These are phyloP conservation scores for Zoysia pacifica DNA, from an alignment of 176 grass and related monocot species.

Conservation along the genomic window DNA sequence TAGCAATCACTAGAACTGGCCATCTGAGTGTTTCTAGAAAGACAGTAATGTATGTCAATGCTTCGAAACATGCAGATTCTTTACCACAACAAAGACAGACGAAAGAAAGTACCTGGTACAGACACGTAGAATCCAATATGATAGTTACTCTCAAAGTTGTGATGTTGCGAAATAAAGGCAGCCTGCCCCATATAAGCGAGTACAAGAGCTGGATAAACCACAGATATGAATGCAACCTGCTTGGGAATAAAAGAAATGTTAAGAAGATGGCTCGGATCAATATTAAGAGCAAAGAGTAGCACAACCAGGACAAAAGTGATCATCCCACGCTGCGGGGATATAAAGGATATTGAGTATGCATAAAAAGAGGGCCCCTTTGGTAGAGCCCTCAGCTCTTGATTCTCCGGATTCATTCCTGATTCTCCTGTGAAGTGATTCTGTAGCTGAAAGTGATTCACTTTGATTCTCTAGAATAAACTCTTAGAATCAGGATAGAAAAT, in stretches of 20 bases:
- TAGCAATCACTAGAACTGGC: slow-evolving; percentile 91
- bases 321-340: neutral
- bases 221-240: slow-evolving; percentile 81
- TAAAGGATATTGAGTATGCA: neutral
- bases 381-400: no score
- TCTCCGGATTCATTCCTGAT: no score
- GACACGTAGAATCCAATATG: slow-evolving; percentile 98
- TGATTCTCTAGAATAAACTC: no score
- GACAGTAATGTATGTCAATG: slow-evolving; percentile 28
- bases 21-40: slow-evolving; percentile 89
- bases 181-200: slow-evolving; percentile 98
- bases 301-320: slow-evolving; percentile 14
- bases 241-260: slow-evolving; percentile 29
- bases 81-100: slow-evolving; percentile 17
- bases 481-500: no score
- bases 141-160: slow-evolving; percentile 73
- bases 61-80: neutral
- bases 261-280: slow-evolving; percentile 16
- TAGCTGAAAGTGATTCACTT: no score
- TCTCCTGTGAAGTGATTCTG: no score
- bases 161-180: slow-evolving; percentile 97
- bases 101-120: slow-evolving; percentile 76
- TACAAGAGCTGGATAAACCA: slow-evolving; percentile 92
- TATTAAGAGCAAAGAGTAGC: neutral
- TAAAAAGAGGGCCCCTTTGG: neutral